phyloP scores from a whole-genome alignment of 257 asterid genomes.

The Coffea eugenioides region DNA sequence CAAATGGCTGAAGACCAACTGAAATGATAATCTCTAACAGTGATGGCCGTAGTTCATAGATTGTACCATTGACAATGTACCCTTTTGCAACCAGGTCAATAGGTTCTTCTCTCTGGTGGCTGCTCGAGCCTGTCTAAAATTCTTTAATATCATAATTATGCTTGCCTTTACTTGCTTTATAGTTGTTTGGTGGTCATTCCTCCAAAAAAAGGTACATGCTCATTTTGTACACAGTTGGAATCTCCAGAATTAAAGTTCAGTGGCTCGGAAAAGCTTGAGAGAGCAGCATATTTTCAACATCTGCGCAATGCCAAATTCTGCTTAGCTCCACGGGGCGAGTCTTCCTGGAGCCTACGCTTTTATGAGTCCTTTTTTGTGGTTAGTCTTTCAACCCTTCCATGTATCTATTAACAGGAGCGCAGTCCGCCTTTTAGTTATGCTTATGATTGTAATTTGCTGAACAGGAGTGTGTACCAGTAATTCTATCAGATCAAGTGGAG shows the following conservation, averaged over 20 bases:
- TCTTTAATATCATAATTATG: neutral
- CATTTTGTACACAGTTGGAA: conserved; percentile 89
- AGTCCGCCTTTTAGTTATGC: conserved; percentile 14
- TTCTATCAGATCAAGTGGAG: conserved; percentile 88
- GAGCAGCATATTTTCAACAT: conserved; percentile 76
- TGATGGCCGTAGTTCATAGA: neutral
- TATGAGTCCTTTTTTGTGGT: conserved; percentile 98
- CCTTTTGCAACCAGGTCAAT: neutral
- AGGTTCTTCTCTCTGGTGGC: neutral
- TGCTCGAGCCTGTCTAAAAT: neutral
- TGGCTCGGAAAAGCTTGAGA: conserved; percentile 85
- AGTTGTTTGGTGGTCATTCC: conserved; percentile 20
- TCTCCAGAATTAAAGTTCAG: conserved; percentile 96
- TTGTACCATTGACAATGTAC: neutral
- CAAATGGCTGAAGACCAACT: neutral
- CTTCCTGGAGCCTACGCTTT: conserved; percentile 99
- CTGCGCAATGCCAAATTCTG: conserved; percentile 93
- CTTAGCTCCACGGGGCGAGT: conserved; percentile 96
- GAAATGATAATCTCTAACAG: neutral
- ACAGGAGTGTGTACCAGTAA: conserved; percentile 96
- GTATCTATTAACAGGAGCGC: neutral
- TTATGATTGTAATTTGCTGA: conserved; percentile 15
- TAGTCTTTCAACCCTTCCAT: conserved; percentile 21
- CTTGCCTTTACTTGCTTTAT: neutral
- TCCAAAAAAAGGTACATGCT: conserved; percentile 46